Evolutionary conservation across 1,284 basidiomycete species (phyloP).

Genomic region (Malassezia psittaci): DNA sequence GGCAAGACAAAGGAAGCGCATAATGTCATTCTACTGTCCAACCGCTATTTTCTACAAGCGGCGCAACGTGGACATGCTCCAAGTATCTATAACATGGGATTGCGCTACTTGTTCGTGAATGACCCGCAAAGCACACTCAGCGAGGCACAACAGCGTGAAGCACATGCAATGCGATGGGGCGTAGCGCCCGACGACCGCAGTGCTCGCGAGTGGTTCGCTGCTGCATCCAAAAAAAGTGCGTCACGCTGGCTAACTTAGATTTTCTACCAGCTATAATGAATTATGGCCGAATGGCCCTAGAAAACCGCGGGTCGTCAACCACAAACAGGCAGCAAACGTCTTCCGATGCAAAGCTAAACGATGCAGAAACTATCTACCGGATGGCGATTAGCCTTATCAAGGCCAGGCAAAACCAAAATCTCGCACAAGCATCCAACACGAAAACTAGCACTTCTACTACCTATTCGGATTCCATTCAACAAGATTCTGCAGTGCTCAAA

Average conservation of each 20-base stretch:
- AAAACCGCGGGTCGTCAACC: conserved; percentile 20
- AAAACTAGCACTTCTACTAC: no score
- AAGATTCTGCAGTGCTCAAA: no score
- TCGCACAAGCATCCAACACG: no score
- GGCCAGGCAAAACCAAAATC: no score
- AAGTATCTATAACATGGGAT: conserved; percentile 33
- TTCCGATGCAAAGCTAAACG: no score
- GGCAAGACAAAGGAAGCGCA: conserved; percentile 15
- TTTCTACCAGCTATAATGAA: conserved; percentile 23
- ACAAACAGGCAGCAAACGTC: no score
- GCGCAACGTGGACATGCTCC: conserved; percentile 34
- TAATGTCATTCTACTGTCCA: conserved; percentile 8
- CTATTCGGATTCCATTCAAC: no score
- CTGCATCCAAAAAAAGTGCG: conserved; percentile 15
- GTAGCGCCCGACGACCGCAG: conserved; percentile 26
- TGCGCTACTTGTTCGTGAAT: conserved; percentile 23
- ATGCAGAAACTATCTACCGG: no score
- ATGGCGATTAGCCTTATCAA: no score
- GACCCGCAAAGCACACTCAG: conserved; percentile 7
- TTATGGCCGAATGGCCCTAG: conserved; percentile 18
- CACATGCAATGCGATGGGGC: conserved; percentile 26
- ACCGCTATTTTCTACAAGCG: conserved; percentile 27
- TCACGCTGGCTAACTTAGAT: conserved; percentile 1
- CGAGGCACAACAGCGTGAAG: conserved; percentile 14
- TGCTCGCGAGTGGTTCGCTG: conserved; percentile 32